A percentile compares a stretch with the other conserved stretches of the same genome.
These are phyloP conservation scores for Nectriaceae sp. DNA, from an alignment of 2,329 filamentous ascomycete species.

Conservation along the genomic window DNA sequence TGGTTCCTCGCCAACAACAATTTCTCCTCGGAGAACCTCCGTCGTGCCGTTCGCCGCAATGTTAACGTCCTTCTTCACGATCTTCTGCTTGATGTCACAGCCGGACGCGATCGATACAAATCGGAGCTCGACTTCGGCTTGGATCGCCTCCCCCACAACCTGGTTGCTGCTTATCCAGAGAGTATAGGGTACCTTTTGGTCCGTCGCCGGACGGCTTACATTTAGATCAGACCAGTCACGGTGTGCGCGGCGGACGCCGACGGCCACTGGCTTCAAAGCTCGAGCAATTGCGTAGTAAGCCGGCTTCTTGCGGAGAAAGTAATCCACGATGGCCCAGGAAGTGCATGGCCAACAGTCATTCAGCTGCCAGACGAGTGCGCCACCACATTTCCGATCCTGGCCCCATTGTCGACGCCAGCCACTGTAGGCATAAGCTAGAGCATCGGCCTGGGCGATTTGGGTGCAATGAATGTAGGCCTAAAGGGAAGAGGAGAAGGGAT, in stretches of 20 bases:
- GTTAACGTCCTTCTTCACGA: slow-evolving; percentile 27
- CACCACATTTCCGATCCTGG: slow-evolving; percentile 60
- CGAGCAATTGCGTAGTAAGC: slow-evolving; percentile 54
- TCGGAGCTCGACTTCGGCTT: slow-evolving; percentile 34
- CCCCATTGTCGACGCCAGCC: slow-evolving; percentile 65
- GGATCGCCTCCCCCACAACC: slow-evolving; percentile 20
- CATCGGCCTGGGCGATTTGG: slow-evolving; percentile 56
- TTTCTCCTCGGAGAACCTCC: slow-evolving; percentile 32
- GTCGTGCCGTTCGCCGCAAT: slow-evolving; percentile 40
- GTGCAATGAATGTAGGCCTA: slow-evolving; percentile 77
- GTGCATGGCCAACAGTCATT: slow-evolving; percentile 72
- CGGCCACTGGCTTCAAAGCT: slow-evolving; percentile 59
- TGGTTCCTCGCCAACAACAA: slow-evolving; percentile 41
- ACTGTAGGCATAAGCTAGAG: slow-evolving; percentile 52
- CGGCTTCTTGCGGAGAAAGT: slow-evolving; percentile 64
- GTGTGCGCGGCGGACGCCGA: slow-evolving; percentile 53
- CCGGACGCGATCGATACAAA: slow-evolving; percentile 46
- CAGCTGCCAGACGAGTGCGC: slow-evolving; percentile 68
- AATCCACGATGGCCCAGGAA: slow-evolving; percentile 67
- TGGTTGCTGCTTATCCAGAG: slow-evolving; percentile 45
- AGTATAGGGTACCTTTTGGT: slow-evolving; percentile 40
- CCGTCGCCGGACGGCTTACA: slow-evolving; percentile 36
- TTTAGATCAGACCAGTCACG: slow-evolving; percentile 48
- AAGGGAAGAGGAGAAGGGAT: too few species aligned
- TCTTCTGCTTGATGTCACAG: slow-evolving; percentile 31